phyloP scores from a whole-genome alignment of 352 stramenopile species.

The Pythium dissimile region DNA sequence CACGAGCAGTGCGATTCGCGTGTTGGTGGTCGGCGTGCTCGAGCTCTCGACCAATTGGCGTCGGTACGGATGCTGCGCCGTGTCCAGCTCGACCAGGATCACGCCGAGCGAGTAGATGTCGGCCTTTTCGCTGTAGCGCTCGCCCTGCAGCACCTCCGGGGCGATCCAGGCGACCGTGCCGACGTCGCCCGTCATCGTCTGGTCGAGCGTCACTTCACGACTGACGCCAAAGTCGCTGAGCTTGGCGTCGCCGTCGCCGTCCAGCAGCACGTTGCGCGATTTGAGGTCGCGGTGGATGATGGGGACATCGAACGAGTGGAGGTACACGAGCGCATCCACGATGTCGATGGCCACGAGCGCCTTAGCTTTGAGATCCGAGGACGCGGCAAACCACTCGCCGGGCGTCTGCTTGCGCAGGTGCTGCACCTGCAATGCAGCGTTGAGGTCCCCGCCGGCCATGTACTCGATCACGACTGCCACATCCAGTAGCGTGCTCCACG shows the following conservation, averaged over 20 bases:
- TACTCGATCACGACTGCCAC: slow-evolving; percentile 32
- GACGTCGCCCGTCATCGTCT: slow-evolving; percentile 29
- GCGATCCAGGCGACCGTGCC: slow-evolving; percentile 27
- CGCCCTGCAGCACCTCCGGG: slow-evolving; percentile 24
- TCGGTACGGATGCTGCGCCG: slow-evolving; percentile 11
- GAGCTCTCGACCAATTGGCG: not conserved
- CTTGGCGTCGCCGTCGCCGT: slow-evolving; percentile 6
- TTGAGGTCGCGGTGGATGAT: slow-evolving; percentile 32
- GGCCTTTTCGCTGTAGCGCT: slow-evolving; percentile 28
- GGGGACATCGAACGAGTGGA: slow-evolving; percentile 23
- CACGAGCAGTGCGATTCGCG: slow-evolving; percentile 21
- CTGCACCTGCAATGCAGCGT: not conserved
- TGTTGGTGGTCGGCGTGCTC: slow-evolving; percentile 5
- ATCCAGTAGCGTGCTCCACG: slow-evolving; percentile 32
- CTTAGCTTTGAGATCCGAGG: slow-evolving; percentile 6
- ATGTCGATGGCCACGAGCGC: slow-evolving; percentile 12
- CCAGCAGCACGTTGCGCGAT: slow-evolving; percentile 21
- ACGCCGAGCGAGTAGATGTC: slow-evolving; percentile 32
- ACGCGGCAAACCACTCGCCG: slow-evolving; percentile 5
- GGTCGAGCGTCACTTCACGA: not conserved
- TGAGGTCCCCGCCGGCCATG: slow-evolving; percentile 24
- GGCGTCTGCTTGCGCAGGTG: not conserved
- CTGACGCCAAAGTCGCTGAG: slow-evolving; percentile 24
- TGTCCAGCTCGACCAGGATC: slow-evolving; percentile 28
- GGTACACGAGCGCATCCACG: slow-evolving; percentile 23